Conservation (phyloP, 306 rosid genomes). For the Quercus glauca region DNA sequence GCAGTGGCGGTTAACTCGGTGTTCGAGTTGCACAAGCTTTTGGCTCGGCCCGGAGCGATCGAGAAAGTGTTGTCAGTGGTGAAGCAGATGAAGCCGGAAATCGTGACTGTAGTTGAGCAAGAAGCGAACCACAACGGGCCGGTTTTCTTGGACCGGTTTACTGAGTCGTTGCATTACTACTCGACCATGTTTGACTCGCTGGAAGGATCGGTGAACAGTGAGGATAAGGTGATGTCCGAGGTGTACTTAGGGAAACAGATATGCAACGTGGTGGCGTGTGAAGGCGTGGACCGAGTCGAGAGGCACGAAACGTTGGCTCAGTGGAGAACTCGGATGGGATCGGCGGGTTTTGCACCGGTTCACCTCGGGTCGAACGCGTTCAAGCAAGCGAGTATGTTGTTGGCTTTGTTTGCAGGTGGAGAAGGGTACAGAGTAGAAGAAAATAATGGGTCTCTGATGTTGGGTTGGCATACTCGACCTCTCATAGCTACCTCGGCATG, state of each 20-base stretch:
- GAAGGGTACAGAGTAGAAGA: slow-evolving; percentile 91
- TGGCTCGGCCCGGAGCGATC: slow-evolving; percentile 77
- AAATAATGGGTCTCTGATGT: slow-evolving; percentile 64
- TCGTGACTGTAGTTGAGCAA: slow-evolving; percentile 80
- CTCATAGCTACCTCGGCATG: slow-evolving; percentile 89
- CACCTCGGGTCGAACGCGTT: slow-evolving; percentile 89
- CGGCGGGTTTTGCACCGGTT: slow-evolving; percentile 63
- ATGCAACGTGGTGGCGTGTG: slow-evolving; percentile 84
- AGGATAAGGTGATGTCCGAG: slow-evolving; percentile 80
- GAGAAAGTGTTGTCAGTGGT: slow-evolving; percentile 76
- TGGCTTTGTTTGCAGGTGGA: slow-evolving; percentile 69
- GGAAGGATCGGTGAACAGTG: slow-evolving; percentile 59
- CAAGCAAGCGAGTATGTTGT: slow-evolving; percentile 84
- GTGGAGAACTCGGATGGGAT: slow-evolving; percentile 63
- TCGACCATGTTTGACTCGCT: slow-evolving; percentile 91
- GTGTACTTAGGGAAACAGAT: slow-evolving; percentile 86
- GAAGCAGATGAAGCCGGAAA: slow-evolving; percentile 71
- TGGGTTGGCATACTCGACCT: slow-evolving; percentile 92
- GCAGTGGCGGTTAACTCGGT: slow-evolving; percentile 90
- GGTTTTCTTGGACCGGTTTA: slow-evolving; percentile 75
- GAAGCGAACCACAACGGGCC: slow-evolving; percentile 82
- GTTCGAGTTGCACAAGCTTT: slow-evolving; percentile 69
- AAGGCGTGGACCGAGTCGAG: slow-evolving; percentile 83
- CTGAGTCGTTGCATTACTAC: slow-evolving; percentile 85
- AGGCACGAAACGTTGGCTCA: slow-evolving; percentile 72